phyloP scores from a whole-genome alignment of 2,329 filamentous ascomycete species.

The Scytalidium sp. region DNA sequence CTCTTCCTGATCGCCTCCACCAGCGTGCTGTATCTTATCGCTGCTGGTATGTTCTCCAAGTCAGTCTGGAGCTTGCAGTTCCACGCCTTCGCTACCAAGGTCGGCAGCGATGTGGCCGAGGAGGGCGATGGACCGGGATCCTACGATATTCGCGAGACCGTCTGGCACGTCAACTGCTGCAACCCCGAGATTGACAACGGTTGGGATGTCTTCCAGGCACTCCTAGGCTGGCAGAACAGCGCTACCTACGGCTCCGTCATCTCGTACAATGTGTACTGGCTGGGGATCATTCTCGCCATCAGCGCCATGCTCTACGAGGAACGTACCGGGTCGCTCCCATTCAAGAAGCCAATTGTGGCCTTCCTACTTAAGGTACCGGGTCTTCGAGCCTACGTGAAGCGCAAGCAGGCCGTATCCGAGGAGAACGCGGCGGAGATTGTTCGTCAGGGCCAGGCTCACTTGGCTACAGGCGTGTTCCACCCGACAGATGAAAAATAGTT shows the following conservation, averaged over 20 bases:
- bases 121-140: constrained; percentile 65
- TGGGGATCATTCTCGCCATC: constrained; percentile 65
- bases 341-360: constrained; percentile 15
- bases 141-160: constrained; percentile 70
- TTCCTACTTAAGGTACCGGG: constrained; percentile 20
- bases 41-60: constrained; percentile 74
- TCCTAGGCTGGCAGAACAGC: constrained; percentile 84
- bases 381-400: constrained; percentile 15
- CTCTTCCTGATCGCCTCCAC: constrained; percentile 75
- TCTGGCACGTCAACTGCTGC: constrained; percentile 86
- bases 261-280: constrained; percentile 82
- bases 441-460: constrained; percentile 4
- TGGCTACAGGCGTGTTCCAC: constrained; percentile 2
- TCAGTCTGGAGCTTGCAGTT: constrained; percentile 70
- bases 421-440: constrained; percentile 14
- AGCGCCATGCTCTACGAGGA: constrained; percentile 63
- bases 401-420: constrained; percentile 10
- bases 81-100: constrained; percentile 51
- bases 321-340: constrained; percentile 14
- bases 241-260: constrained; percentile 83
- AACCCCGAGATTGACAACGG: constrained; percentile 67
- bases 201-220: constrained; percentile 81
- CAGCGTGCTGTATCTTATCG: constrained; percentile 76
- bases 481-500: background rate
- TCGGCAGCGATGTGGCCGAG: constrained; percentile 51